Evolutionary conservation across 176 grass and related monocot species (phyloP).

Genomic region (Oryza nivara): DNA sequence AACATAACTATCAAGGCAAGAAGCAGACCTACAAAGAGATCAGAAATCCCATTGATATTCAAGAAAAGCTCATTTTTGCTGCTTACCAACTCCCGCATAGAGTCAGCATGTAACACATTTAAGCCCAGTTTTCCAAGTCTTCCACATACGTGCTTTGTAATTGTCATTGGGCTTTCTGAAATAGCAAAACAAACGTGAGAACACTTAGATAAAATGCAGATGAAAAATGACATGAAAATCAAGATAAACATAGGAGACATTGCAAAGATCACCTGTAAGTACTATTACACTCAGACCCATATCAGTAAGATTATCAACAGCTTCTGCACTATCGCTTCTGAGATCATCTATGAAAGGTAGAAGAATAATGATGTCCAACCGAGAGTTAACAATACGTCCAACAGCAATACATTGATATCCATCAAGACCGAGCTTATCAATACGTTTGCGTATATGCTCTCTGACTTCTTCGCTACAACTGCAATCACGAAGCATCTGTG

Average conservation of each 20-base stretch:
- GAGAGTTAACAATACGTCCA: background rate
- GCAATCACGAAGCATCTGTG: background rate
- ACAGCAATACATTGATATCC: conserved; percentile 28
- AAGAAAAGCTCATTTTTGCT: background rate
- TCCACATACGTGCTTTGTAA: conserved; percentile 25
- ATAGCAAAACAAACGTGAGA: too few species aligned
- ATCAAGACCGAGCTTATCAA: conserved; percentile 25
- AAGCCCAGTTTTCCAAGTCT: conserved; percentile 18
- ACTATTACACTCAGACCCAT: conserved; percentile 34
- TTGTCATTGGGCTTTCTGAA: background rate
- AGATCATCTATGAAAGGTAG: conserved; percentile 36
- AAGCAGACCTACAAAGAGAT: conserved; percentile 12
- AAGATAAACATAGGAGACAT: background rate
- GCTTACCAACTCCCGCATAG: background rate
- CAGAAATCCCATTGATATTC: background rate
- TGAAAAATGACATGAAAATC: background rate
- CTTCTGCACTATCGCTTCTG: conserved; percentile 34
- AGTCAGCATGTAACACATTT: background rate
- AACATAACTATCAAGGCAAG: background rate
- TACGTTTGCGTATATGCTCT: conserved; percentile 4
- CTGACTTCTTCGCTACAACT: background rate
- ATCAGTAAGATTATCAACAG: conserved; percentile 17
- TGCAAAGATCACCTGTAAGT: conserved; percentile 24
- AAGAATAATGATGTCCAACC: conserved; percentile 13
- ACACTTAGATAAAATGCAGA: too few species aligned